Base-by-base conservation (phyloP, 139 green algal genomes). In the Chlorella ohadii region DNA sequence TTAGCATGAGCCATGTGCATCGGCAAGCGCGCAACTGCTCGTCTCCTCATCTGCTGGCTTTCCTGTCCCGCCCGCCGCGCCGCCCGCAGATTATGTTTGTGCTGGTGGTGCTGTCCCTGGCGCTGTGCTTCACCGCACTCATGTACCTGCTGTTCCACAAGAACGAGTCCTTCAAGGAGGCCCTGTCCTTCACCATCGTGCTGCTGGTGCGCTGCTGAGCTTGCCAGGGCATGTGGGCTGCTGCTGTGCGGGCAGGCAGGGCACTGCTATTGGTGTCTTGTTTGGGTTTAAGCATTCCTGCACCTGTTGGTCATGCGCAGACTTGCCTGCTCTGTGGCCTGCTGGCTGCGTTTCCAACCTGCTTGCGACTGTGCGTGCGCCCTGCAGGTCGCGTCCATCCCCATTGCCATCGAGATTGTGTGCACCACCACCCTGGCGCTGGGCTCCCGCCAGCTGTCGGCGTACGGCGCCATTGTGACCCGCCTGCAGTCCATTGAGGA, bases 401-500 rank as follows among this genome's bases (percentile, higher is more conserved):
- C 92, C 38, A 93, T 94, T 81, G 92, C 90, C 71, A 92, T 95
- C 66, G 81, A 90, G 74, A 92, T 93, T 59, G 95, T 98, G 68
- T 95, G 88, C 88, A 96, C 94, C 47, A 95, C 95, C 72, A 96
- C 94, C 3, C 86, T 98, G 70, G 95, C 95, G 0, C 85, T 98
- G n/a, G 95, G 95, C 72, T 94, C 91, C 7, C 87, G 91, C 61
- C 78, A 94, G 85, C 87, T 97, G 13, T 87, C 84, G 20, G 61
- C 70, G 63, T 82, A 94, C 63, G 92, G 94, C 61, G 95, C 95
- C 34, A 98, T 98, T 73, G 94, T 98, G 36, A 93, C 92, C 12
- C 89, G 92, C n/a, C 92, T 85, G 85, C 88, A 89, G 13, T 91
- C 95, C 20, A 97, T 98, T 41, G 95, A 98, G 90, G 95, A 98